Percentiles rank a stretch among this genome's conserved stretches.
Evolutionary conservation across 108 stramenopile species (phyloP).

Genomic region (Skeletonema costatum): DNA sequence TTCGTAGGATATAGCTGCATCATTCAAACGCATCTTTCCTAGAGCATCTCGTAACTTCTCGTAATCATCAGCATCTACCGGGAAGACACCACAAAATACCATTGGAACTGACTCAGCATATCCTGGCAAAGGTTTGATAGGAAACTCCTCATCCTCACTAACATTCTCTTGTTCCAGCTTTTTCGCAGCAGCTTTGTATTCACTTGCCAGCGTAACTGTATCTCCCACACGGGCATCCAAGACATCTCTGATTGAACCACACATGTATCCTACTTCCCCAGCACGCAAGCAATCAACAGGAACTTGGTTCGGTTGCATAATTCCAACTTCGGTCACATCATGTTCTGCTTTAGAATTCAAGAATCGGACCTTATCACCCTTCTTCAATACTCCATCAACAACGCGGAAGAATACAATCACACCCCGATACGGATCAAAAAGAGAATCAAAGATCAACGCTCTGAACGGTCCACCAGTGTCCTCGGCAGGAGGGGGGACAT

Average conservation of each 20-base stretch:
- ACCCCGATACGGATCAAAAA: slow-evolving; percentile 95
- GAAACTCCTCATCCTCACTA: slow-evolving; percentile 35
- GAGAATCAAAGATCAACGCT: slow-evolving; percentile 97
- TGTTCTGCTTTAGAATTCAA: slow-evolving; percentile 75
- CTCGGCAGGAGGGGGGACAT: slow-evolving; percentile 84
- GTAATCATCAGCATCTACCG: slow-evolving; percentile 95
- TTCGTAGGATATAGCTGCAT: slow-evolving; percentile 88
- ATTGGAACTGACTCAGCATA: slow-evolving; percentile 90
- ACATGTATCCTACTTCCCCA: slow-evolving; percentile 97
- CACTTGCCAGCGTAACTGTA: slow-evolving; percentile 79
- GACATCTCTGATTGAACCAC: slow-evolving; percentile 92
- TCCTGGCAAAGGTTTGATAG: slow-evolving; percentile 75
- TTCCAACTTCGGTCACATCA: slow-evolving; percentile 94
- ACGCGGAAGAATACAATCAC: slow-evolving; percentile 97
- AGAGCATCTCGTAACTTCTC: slow-evolving; percentile 88
- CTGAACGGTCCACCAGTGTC: slow-evolving; percentile 73
- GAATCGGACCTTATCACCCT: slow-evolving; percentile 84
- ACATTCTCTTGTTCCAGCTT: slow-evolving; percentile 14
- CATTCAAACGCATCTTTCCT: slow-evolving; percentile 93
- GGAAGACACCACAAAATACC: slow-evolving; percentile 96
- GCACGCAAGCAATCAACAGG: slow-evolving; percentile 66
- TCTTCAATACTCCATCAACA: slow-evolving; percentile 87
- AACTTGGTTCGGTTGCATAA: slow-evolving; percentile 90
- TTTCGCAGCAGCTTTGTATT: slow-evolving; percentile 68
- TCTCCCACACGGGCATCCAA: slow-evolving; percentile 97